Conservation (phyloP, 2,329 filamentous ascomycete genomes). For the Aspergillus amoenus region DNA sequence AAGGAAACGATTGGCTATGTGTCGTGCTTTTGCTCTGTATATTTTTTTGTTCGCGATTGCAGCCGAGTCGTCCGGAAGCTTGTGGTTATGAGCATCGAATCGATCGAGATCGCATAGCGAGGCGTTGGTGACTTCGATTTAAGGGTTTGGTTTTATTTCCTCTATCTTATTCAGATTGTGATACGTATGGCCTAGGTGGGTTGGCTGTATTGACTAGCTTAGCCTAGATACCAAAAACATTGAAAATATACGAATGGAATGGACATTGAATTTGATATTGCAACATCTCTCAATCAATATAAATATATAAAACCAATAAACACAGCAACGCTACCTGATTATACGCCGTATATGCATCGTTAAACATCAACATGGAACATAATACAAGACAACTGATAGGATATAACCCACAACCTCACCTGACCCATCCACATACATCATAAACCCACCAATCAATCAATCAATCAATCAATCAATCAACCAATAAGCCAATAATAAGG, state of each 20-base stretch:
- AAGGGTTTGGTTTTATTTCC: not conserved
- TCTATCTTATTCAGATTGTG: not conserved
- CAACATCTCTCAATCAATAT: too few relatives aligned
- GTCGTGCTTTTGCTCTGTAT: not conserved
- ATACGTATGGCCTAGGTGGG: not conserved
- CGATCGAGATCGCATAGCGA: conserved; percentile 2
- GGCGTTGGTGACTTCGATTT: conserved; percentile 2
- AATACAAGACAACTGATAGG: not conserved
- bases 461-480: not conserved
- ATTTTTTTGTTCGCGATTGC: conserved; percentile 1
- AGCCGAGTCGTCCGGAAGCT: not conserved
- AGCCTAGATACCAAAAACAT: not conserved
- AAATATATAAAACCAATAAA: too few relatives aligned
- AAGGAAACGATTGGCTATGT: not conserved
- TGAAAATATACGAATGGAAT: not conserved
- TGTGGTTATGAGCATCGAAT: not conserved
- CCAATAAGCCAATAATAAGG: not conserved
- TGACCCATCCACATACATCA: not conserved
- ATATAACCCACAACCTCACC: not conserved
- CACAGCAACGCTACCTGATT: too few relatives aligned
- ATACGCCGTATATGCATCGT: not conserved
- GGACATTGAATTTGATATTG: not conserved
- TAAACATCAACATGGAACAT: not conserved
- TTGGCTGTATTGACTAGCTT: not conserved
- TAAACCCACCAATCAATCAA: not conserved